phyloP scores from a whole-genome alignment of 768 basidiomycete genomes.

The Boletus coccyginus region DNA sequence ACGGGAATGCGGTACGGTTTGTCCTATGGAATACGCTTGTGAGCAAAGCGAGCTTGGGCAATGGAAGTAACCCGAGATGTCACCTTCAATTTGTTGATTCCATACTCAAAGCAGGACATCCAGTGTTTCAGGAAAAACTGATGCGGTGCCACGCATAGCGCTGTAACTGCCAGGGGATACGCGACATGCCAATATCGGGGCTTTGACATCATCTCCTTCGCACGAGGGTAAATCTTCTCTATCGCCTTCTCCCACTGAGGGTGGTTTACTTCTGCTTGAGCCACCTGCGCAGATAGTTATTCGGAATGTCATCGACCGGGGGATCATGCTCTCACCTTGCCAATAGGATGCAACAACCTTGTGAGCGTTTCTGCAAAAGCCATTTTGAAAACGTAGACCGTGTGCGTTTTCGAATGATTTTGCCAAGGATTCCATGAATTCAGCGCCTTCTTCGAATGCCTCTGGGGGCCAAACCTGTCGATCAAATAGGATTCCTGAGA shows the following conservation, averaged over 20 bases:
- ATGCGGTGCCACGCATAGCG: constrained; percentile 84
- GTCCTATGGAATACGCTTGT: constrained; percentile 50
- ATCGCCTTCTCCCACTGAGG: constrained; percentile 94
- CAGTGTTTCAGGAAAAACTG: constrained; percentile 84
- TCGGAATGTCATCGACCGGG: neutral
- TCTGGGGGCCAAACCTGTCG: constrained; percentile 88
- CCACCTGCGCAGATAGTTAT: constrained; percentile 52
- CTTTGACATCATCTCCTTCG: constrained; percentile 81
- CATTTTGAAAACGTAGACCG: constrained; percentile 75
- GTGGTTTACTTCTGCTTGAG: constrained; percentile 94
- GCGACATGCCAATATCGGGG: constrained; percentile 88
- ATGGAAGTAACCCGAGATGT: neutral
- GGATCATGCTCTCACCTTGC: constrained; percentile 53
- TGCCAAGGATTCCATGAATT: constrained; percentile 83
- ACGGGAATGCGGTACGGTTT: constrained; percentile 65
- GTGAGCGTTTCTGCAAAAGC: constrained; percentile 83
- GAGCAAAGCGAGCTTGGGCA: constrained; percentile 1
- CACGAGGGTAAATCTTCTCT: constrained; percentile 77
- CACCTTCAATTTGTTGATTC: constrained; percentile 81
- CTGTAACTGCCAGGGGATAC: constrained; percentile 79
- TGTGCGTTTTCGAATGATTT: constrained; percentile 83
- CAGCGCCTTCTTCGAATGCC: constrained; percentile 89
- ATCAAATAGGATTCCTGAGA: neutral
- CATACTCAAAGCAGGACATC: constrained; percentile 68
- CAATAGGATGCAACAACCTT: constrained; percentile 79